Evolutionary conservation across 1,284 basidiomycete species (phyloP).

Genomic region (Chondrostereum purpureum): DNA sequence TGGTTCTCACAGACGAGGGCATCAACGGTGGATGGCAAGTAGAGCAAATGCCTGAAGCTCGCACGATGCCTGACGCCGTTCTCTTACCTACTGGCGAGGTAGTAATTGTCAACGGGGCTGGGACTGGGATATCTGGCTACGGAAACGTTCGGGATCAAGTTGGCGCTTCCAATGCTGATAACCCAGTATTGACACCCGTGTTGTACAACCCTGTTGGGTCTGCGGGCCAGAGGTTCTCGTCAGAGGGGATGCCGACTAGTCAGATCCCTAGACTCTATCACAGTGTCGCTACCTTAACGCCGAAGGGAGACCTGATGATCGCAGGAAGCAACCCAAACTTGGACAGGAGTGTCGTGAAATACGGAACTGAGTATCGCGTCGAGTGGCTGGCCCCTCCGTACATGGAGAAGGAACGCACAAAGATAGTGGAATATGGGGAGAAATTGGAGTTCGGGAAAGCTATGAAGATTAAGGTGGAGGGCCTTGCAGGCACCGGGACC

Average conservation of each 20-base stretch:
- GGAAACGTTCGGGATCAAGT: slow-evolving; percentile 70
- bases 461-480: slow-evolving; percentile 33
- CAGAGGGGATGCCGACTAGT: slow-evolving; percentile 57
- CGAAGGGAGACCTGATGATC: slow-evolving; percentile 66
- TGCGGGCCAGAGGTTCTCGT: slow-evolving; percentile 56
- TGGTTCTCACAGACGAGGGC: slow-evolving; percentile 58
- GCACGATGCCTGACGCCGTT: slow-evolving; percentile 78
- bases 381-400: slow-evolving; percentile 75
- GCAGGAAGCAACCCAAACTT: slow-evolving; percentile 82
- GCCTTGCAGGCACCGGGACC: slow-evolving; percentile 21
- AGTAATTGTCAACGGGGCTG: slow-evolving; percentile 72
- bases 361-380: slow-evolving; percentile 75
- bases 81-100: slow-evolving; percentile 76
- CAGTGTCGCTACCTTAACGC: slow-evolving; percentile 68
- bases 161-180: slow-evolving; percentile 73
- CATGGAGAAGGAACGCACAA: slow-evolving; percentile 51
- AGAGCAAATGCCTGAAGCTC: slow-evolving; percentile 67
- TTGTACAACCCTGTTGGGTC: slow-evolving; percentile 67
- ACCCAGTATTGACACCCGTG: slow-evolving; percentile 68
- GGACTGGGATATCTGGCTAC: slow-evolving; percentile 76
- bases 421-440: slow-evolving; percentile 31
- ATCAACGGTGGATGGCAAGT: slow-evolving; percentile 68
- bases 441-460: slow-evolving; percentile 41
- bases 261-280: slow-evolving; percentile 80
- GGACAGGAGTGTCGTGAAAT: slow-evolving; percentile 62